phyloP scores from a whole-genome alignment of 768 basidiomycete genomes.

The Lepiota subincarnata region DNA sequence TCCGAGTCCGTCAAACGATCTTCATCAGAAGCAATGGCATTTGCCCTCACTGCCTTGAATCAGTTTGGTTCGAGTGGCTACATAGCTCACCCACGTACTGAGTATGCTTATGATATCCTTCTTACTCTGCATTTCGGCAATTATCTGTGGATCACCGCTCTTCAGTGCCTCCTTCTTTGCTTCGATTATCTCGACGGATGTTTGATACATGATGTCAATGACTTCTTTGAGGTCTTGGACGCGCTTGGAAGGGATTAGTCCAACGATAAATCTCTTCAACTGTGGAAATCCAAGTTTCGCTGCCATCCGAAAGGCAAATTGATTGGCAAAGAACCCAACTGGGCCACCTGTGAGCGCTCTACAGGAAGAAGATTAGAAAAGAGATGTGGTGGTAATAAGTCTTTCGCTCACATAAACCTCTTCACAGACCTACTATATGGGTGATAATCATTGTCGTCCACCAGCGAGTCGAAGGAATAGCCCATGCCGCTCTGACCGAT shows the following conservation, averaged over 20 bases:
- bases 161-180: slow-evolving; percentile 29
- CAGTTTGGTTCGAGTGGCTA: background rate
- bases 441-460: slow-evolving; percentile 21
- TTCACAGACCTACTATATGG: slow-evolving; percentile 25
- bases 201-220: slow-evolving; percentile 28
- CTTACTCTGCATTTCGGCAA: slow-evolving; percentile 28
- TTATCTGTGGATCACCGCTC: slow-evolving; percentile 26
- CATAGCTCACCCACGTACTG: slow-evolving; percentile 21
- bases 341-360: slow-evolving; percentile 9
- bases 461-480: slow-evolving; percentile 27
- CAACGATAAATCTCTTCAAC: slow-evolving; percentile 27
- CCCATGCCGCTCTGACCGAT: slow-evolving; percentile 29
- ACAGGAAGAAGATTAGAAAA: background rate
- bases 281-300: slow-evolving; percentile 19
- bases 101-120: slow-evolving; percentile 42
- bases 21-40: slow-evolving; percentile 25
- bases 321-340: slow-evolving; percentile 11
- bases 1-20: slow-evolving; percentile 30
- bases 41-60: slow-evolving; percentile 30
- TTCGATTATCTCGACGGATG: slow-evolving; percentile 28
- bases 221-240: slow-evolving; percentile 26
- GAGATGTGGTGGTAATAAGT: background rate
- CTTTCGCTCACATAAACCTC: slow-evolving; percentile 21
- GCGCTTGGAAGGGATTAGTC: slow-evolving; percentile 25
- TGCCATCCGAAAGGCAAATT: slow-evolving; percentile 9